These are phyloP conservation scores for Pseudomassariella vexata DNA, from an alignment of 2,329 filamentous ascomycete species.

Conservation along the genomic window DNA sequence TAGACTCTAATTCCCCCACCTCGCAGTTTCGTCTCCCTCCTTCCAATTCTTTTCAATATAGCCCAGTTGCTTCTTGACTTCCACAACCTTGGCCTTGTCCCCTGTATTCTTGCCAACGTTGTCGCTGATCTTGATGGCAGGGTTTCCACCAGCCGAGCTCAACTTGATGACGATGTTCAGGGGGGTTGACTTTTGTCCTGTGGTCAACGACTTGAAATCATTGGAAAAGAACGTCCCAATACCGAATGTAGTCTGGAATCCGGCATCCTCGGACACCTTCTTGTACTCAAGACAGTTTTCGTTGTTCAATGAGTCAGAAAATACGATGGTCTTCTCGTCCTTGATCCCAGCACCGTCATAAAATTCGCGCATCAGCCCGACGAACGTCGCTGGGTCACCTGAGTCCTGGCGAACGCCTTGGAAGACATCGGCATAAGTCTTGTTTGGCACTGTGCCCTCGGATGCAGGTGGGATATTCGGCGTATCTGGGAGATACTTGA, in stretches of 20 bases:
- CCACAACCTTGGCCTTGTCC: constrained; percentile 68
- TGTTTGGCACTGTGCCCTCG: constrained; percentile 37
- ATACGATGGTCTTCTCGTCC: constrained; percentile 84
- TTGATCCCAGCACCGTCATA: constrained; percentile 71
- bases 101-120: constrained; percentile 95
- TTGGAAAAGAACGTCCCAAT: constrained; percentile 96
- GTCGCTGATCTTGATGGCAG: constrained; percentile 88
- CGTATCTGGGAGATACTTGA: constrained; percentile 38
- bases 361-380: constrained; percentile 73
- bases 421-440: constrained; percentile 77
- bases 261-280: constrained; percentile 68
- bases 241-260: constrained; percentile 84
- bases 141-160: constrained; percentile 71
- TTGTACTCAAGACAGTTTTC: constrained; percentile 91
- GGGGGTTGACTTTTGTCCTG: constrained; percentile 77
- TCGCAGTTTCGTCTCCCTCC: constrained; percentile 73
- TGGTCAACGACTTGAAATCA: constrained; percentile 71
- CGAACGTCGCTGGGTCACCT: constrained; percentile 75
- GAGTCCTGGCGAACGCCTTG: constrained; percentile 85
- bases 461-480: constrained; percentile 27
- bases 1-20: constrained; percentile 79
- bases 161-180: constrained; percentile 98
- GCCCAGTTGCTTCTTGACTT: constrained; percentile 79
- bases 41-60: constrained; percentile 83
- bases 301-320: constrained; percentile 91